Conservation (phyloP, 148 eudicot genomes). For the Heliamphora exappendiculata region DNA sequence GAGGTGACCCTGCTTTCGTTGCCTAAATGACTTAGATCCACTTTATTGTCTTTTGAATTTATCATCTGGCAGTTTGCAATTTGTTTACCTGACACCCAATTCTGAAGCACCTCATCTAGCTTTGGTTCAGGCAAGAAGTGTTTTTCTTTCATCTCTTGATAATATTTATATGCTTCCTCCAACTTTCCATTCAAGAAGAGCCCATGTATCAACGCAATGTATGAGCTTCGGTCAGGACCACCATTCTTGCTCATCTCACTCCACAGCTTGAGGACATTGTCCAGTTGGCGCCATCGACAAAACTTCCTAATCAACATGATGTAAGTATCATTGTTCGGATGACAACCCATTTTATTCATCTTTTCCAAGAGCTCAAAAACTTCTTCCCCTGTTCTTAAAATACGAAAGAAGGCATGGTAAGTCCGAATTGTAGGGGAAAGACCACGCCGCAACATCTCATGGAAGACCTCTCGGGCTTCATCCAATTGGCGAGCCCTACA, state of each 20-base stretch:
- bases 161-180: conserved; percentile 63
- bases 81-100: conserved; percentile 52
- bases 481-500: conserved; percentile 43
- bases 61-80: conserved; percentile 23
- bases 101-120: conserved; percentile 60
- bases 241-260: conserved; percentile 56
- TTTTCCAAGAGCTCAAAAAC: conserved; percentile 51
- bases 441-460: conserved; percentile 53
- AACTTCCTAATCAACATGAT: conserved; percentile 71
- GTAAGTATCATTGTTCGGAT: conserved; percentile 65
- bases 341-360: conserved; percentile 57
- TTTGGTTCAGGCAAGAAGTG: conserved; percentile 54
- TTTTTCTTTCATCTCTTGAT: conserved; percentile 66
- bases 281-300: conserved; percentile 64
- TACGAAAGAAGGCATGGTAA: conserved; percentile 64
- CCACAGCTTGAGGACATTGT: conserved; percentile 59
- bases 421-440: conserved; percentile 59
- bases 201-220: conserved; percentile 65
- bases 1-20: conserved; percentile 8
- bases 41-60: conserved; percentile 15
- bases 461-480: conserved; percentile 49
- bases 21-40: conserved; percentile 16
- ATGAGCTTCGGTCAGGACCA: conserved; percentile 62
- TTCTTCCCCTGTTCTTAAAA: conserved; percentile 52
- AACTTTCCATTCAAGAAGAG: conserved; percentile 74